phyloP scores from a whole-genome alignment of 2,329 filamentous ascomycete species.

The Balansia obtecta region DNA sequence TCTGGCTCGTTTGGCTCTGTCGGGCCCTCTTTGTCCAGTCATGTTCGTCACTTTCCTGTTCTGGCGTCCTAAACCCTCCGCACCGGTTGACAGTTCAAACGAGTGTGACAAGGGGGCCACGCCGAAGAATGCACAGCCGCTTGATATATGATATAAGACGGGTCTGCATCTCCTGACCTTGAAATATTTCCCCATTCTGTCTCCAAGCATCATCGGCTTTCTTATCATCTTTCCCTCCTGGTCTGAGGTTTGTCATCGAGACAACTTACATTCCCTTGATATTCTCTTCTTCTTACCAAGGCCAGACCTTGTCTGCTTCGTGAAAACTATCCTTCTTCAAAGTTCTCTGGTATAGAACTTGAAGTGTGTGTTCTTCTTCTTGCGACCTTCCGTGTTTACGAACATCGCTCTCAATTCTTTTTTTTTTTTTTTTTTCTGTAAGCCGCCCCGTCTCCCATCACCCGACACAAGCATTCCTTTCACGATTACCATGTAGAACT shows the following conservation, averaged over 20 bases:
- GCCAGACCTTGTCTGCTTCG: slow-evolving; percentile 23
- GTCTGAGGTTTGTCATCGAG: slow-evolving; percentile 16
- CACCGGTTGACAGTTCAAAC: neutral
- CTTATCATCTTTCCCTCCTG: slow-evolving; percentile 8
- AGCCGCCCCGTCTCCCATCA: neutral
- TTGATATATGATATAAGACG: slow-evolving; percentile 10
- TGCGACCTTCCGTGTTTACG: slow-evolving; percentile 6
- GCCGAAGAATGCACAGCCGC: neutral
- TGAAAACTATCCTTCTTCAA: slow-evolving; percentile 5
- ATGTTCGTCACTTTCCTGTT: neutral
- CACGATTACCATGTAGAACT: neutral
- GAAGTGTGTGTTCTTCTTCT: slow-evolving; percentile 4
- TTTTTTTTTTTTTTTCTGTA: neutral
- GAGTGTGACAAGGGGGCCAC: neutral
- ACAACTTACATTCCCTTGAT: slow-evolving; percentile 17
- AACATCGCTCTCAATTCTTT: neutral
- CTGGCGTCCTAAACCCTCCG: too few relatives aligned
- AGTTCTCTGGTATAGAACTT: slow-evolving; percentile 14
- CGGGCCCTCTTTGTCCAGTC: slow-evolving; percentile 1
- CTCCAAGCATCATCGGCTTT: slow-evolving; percentile 5
- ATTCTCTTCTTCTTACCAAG: slow-evolving; percentile 11
- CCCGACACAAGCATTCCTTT: neutral
- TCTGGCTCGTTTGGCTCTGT: neutral
- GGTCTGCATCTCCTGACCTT: neutral
- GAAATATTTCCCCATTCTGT: slow-evolving; percentile 2